Percentiles rank a stretch among this genome's conserved stretches.
Evolutionary conservation across 148 eudicot genomes (phyloP).

Genomic region (Rhododendron williamsianum): DNA sequence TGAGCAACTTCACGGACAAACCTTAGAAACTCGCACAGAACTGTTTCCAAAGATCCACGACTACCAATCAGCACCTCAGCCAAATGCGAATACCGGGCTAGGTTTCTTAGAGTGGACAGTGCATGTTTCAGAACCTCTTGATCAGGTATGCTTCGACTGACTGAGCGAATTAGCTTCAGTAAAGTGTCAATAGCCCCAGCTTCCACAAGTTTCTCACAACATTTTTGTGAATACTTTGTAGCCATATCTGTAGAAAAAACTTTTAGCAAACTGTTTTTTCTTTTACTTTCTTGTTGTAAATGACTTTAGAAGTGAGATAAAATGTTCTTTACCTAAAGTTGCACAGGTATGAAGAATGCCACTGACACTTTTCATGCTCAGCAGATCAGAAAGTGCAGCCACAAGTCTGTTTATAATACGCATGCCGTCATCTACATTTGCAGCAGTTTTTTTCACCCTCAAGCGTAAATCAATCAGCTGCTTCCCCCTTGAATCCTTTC

Average conservation of each 20-base stretch:
- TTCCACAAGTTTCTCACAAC: conserved; percentile 87
- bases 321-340: conserved; percentile 59
- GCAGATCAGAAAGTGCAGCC: conserved; percentile 75
- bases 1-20: conserved; percentile 20
- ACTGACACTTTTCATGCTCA: conserved; percentile 79
- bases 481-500: conserved; percentile 59
- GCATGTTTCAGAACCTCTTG: conserved; percentile 81
- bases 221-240: conserved; percentile 74
- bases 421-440: conserved; percentile 74
- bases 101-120: conserved; percentile 77
- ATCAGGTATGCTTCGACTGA: conserved; percentile 94
- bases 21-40: conserved; percentile 67
- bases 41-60: conserved; percentile 45
- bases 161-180: conserved; percentile 61
- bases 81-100: conserved; percentile 61
- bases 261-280: background rate
- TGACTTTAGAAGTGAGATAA: background rate
- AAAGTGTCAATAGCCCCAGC: conserved; percentile 77
- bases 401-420: conserved; percentile 82
- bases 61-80: conserved; percentile 49
- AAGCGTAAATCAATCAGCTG: conserved; percentile 63
- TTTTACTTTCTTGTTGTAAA: background rate
- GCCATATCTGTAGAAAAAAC: conserved; percentile 52
- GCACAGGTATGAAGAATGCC: conserved; percentile 83
- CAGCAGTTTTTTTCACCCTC: conserved; percentile 72